phyloP scores from a whole-genome alignment of 768 basidiomycete species.

The Wakefieldia striispora region DNA sequence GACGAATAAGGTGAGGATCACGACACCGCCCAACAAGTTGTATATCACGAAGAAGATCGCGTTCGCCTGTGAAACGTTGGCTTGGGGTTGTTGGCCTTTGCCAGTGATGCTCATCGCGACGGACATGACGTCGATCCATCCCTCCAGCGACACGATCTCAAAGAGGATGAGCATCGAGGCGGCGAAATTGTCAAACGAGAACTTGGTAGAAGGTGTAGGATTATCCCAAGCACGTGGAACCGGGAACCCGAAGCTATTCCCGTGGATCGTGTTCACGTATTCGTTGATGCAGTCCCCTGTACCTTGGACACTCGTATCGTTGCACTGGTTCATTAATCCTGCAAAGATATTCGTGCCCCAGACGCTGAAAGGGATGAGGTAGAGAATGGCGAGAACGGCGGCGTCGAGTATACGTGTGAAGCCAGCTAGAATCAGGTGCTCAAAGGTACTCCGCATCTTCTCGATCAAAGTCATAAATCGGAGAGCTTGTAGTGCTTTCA shows the following conservation, averaged over 20 bases:
- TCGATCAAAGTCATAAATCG: slow-evolving; percentile 88
- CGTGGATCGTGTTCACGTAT: slow-evolving; percentile 62
- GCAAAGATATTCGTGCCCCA: slow-evolving; percentile 95
- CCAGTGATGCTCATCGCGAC: slow-evolving; percentile 79
- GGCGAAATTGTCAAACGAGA: slow-evolving; percentile 87
- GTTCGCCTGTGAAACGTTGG: slow-evolving; percentile 74
- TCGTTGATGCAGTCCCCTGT: slow-evolving; percentile 71
- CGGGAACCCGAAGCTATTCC: slow-evolving; percentile 61
- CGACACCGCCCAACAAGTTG: slow-evolving; percentile 86
- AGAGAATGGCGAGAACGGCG: slow-evolving; percentile 82
- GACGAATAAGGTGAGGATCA: slow-evolving; percentile 88
- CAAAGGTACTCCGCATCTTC: slow-evolving; percentile 83
- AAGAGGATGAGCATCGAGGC: slow-evolving; percentile 87
- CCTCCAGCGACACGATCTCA: slow-evolving; percentile 94
- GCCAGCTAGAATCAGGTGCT: slow-evolving; percentile 84
- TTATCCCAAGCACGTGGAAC: slow-evolving; percentile 89
- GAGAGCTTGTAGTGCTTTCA: slow-evolving; percentile 87
- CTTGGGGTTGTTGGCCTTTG: slow-evolving; percentile 61
- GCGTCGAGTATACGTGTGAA: slow-evolving; percentile 85
- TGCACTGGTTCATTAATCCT: slow-evolving; percentile 82
- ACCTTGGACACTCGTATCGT: slow-evolving; percentile 55
- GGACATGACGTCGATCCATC: slow-evolving; percentile 93
- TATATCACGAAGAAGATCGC: slow-evolving; percentile 91
- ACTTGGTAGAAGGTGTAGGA: slow-evolving; percentile 77
- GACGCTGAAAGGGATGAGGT: slow-evolving; percentile 89